Base-by-base conservation (phyloP, 371 early-diverging fungal genomes). In the Mucor racemosus region DNA sequence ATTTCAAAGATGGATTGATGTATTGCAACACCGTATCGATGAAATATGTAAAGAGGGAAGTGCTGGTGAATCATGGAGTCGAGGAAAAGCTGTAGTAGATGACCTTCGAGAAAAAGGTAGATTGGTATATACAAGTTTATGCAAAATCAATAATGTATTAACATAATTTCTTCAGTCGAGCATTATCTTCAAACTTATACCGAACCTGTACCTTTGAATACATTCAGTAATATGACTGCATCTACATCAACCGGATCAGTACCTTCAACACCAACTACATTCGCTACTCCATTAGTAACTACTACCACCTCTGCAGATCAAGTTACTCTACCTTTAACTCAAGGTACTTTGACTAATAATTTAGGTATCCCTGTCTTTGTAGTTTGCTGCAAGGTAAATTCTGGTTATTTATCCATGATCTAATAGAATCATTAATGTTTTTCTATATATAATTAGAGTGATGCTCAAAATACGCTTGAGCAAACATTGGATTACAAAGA, bases 351-450 rank as follows among this genome's bases (percentile, higher is more conserved):
- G 44, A 90, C 90, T 5, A 82, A 80, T 34, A 98, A 96, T 67
- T 76, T 96, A 21, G 97, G 96, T 44, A 75, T 98, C n/a, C 95
- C 95, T 1, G 83, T 97, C 31, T 79, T 93, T 19, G 79, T 98
- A 13, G 97, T 95, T 17, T 96, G 96, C 76, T 84, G 91, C 73
- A 96, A 97, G 90, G 95, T 93, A 80, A 68, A 2, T 1, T 10
- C 26, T 13, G 31, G 8, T 3, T 13, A 11, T 13, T 10, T 53
- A 8, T 2, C 14, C 10, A 41, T 14, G 1, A 14, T 1, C 26
- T 11, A 50, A 26, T 8, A n/a, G 15, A 36, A 1, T 17, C 5
- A 10, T 5, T 44, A 7, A 44, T n/a, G n/a, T 44, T n/a, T 5
- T n/a, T 4, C 26, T 26, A 26, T 26, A 26, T 26, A 26, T 3